Conservation (phyloP, 1,284 basidiomycete species). For the Phellinidium pouzarii region DNA sequence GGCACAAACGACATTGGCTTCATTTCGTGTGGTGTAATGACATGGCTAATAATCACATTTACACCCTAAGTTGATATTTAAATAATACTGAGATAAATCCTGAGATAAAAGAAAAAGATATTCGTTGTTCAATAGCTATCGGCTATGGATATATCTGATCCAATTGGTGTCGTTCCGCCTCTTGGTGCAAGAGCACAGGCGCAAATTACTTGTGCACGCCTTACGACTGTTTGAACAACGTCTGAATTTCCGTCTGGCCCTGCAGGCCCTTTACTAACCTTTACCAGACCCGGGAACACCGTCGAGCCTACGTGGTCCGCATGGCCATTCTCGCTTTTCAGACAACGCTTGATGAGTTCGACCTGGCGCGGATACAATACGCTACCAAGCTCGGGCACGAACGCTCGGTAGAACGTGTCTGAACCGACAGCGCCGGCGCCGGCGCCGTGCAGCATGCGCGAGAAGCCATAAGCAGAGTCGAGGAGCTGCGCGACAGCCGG, state of each 20-base stretch:
- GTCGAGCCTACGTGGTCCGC: conserved; percentile 69
- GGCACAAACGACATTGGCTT: conserved; percentile 64
- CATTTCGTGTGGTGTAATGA: conserved; percentile 38
- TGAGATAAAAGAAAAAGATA: background rate
- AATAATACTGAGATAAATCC: background rate
- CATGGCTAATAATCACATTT: background rate
- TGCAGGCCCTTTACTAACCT: conserved; percentile 47
- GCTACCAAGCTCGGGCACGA: conserved; percentile 71
- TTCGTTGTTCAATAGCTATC: conserved; percentile 1
- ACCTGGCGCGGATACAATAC: conserved; percentile 60
- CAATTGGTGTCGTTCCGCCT: conserved; percentile 17
- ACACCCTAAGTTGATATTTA: background rate
- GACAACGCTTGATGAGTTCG: conserved; percentile 72
- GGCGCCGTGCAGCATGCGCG: conserved; percentile 74
- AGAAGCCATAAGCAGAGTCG: conserved; percentile 65
- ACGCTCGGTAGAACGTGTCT: conserved; percentile 76
- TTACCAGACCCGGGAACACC: conserved; percentile 78
- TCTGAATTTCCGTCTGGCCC: conserved; percentile 36
- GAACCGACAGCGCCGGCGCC: conserved; percentile 44
- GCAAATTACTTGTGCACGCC: conserved; percentile 78
- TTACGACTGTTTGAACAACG: conserved; percentile 62
- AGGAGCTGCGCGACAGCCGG: conserved; percentile 47
- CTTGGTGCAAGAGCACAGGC: conserved; percentile 54
- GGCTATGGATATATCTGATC: conserved; percentile 2
- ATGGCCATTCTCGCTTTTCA: conserved; percentile 64